Conservation (phyloP, 768 basidiomycete genomes). For the Leccinum truebloodii region DNA sequence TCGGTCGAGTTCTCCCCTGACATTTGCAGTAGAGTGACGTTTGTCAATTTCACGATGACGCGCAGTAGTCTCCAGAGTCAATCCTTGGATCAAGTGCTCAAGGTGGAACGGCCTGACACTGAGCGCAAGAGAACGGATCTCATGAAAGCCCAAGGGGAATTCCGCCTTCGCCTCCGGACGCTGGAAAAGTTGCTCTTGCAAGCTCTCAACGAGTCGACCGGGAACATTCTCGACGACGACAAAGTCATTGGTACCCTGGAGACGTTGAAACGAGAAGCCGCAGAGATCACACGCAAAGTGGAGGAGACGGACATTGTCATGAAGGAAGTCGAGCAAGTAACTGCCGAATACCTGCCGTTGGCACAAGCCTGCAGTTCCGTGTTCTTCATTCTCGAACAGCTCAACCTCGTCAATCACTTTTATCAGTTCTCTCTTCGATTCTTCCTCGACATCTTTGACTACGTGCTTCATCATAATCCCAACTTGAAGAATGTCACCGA, state of each 20-base stretch:
- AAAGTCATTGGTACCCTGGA: conserved; percentile 97
- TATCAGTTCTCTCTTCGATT: conserved; percentile 98
- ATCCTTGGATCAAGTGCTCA: conserved; percentile 94
- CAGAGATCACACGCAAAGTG: conserved; percentile 92
- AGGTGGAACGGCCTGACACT: conserved; percentile 95
- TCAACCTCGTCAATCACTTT: conserved; percentile 93
- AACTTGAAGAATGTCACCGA: conserved; percentile 81
- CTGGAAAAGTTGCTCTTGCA: conserved; percentile 91
- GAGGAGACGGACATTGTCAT: conserved; percentile 96
- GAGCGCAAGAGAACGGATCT: conserved; percentile 94
- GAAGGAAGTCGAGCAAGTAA: conserved; percentile 95
- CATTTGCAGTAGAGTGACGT: conserved; percentile 95
- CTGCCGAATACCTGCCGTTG: conserved; percentile 89
- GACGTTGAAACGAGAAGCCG: conserved; percentile 93
- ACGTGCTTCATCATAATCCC: conserved; percentile 89
- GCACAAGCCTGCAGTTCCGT: conserved; percentile 96
- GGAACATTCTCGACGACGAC: conserved; percentile 98
- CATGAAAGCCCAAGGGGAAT: conserved; percentile 98
- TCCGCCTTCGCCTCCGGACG: conserved; percentile 87
- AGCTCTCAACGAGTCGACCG: conserved; percentile 93
- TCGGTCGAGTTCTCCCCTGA: conserved; percentile 98
- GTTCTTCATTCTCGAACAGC: conserved; percentile 95
- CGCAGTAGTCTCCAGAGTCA: conserved; percentile 98
- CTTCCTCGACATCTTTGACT: conserved; percentile 99
- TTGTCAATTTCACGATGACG: conserved; percentile 99